Evolutionary conservation across 2,329 filamentous ascomycete genomes (phyloP).

Genomic region (Rhinocladiella mackenziei): DNA sequence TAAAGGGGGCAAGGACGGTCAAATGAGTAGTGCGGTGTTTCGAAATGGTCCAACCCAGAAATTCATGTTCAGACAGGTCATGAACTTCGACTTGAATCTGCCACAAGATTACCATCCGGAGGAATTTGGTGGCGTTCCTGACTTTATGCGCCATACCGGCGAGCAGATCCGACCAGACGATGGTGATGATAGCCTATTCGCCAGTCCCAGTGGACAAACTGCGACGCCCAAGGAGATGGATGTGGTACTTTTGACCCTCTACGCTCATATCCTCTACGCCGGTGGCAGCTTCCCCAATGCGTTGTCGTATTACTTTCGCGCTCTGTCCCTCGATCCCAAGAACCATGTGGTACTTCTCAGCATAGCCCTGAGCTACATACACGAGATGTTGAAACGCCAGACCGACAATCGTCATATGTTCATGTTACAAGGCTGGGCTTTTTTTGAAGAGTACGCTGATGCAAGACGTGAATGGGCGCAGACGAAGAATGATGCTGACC

Average conservation of each 20-base stretch:
- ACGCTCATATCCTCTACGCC: slow-evolving; percentile 82
- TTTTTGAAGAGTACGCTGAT: slow-evolving; percentile 70
- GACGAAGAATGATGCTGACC: slow-evolving; percentile 1
- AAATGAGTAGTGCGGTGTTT: slow-evolving; percentile 50
- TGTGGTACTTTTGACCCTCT: slow-evolving; percentile 76
- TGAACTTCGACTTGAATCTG: slow-evolving; percentile 73
- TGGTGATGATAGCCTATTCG: slow-evolving; percentile 32
- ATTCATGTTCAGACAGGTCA: slow-evolving; percentile 85
- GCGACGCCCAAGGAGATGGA: slow-evolving; percentile 56
- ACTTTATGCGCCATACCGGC: slow-evolving; percentile 26
- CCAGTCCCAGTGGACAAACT: slow-evolving; percentile 24
- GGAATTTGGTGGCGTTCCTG: slow-evolving; percentile 36
- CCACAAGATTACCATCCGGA: slow-evolving; percentile 45
- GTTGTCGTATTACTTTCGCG: slow-evolving; percentile 80
- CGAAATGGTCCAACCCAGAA: slow-evolving; percentile 72
- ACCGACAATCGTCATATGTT: slow-evolving; percentile 85
- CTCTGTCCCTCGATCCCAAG: slow-evolving; percentile 42
- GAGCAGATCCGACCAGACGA: slow-evolving; percentile 21
- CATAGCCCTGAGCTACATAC: slow-evolving; percentile 78
- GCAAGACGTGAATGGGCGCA: slow-evolving; percentile 40
- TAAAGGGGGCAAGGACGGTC: slow-evolving; percentile 34
- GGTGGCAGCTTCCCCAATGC: slow-evolving; percentile 80
- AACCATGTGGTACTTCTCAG: slow-evolving; percentile 69
- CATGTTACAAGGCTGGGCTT: slow-evolving; percentile 77
- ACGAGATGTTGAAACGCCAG: slow-evolving; percentile 84